A percentile compares a stretch with the other conserved stretches of the same genome.
phyloP scores from a whole-genome alignment of 2,329 filamentous ascomycete genomes.

The Keithomyces neogunnii region DNA sequence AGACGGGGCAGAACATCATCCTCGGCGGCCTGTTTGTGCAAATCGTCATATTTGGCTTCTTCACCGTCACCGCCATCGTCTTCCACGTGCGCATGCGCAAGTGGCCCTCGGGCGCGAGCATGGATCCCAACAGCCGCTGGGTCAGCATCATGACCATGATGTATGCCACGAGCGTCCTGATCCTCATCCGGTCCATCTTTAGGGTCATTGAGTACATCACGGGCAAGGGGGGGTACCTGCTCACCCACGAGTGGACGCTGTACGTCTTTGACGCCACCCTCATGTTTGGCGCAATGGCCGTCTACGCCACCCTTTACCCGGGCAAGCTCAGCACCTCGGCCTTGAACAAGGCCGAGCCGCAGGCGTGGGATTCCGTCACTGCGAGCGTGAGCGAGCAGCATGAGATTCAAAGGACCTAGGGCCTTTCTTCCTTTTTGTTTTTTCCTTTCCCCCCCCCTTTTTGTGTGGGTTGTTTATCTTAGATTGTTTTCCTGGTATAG shows the following conservation, averaged over 20 bases:
- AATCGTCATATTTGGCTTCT: constrained; percentile 48
- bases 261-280: constrained; percentile 32
- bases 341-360: neutral
- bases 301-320: constrained; percentile 14
- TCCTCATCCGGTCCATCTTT: constrained; percentile 35
- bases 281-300: constrained; percentile 14
- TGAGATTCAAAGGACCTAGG: neutral
- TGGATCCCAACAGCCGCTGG: constrained; percentile 19
- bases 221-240: constrained; percentile 30
- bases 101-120: constrained; percentile 10
- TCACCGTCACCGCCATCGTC: constrained; percentile 36
- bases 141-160: constrained; percentile 24
- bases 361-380: constrained; percentile 3
- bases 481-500: too few relatives aligned
- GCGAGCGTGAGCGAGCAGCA: constrained; percentile 1
- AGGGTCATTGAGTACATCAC: constrained; percentile 39
- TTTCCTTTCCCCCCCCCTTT: too few relatives aligned
- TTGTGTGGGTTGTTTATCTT: too few relatives aligned
- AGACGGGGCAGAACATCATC: constrained; percentile 43
- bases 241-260: constrained; percentile 31
- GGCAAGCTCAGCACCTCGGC: constrained; percentile 4
- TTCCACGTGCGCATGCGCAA: constrained; percentile 35
- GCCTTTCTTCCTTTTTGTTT: neutral
- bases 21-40: constrained; percentile 48
- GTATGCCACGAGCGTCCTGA: constrained; percentile 28